phyloP scores from a whole-genome alignment of 2,329 filamentous ascomycete genomes.

The Colletotrichum nymphaeae region DNA sequence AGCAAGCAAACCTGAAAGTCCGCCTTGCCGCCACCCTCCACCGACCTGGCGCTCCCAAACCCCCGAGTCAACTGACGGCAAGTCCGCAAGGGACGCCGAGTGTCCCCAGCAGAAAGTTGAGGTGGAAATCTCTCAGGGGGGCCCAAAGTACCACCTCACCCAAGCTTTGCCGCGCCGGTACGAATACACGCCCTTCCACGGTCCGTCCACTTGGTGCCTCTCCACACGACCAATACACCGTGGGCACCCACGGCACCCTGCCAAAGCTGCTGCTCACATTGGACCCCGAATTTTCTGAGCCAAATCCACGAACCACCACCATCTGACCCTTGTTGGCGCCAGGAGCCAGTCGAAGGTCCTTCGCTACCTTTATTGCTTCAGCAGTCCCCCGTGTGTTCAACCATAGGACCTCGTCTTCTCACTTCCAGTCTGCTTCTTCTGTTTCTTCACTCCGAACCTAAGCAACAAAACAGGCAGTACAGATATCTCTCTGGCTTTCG shows the following conservation, averaged over 20 bases:
- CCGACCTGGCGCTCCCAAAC: constrained; percentile 23
- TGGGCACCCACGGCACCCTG: constrained; percentile 12
- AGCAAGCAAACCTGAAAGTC: constrained; percentile 6
- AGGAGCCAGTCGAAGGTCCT: constrained; percentile 10
- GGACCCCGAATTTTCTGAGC: constrained; percentile 33
- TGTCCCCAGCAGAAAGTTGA: constrained; percentile 14
- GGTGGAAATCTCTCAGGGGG: not conserved
- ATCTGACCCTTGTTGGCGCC: constrained; percentile 23
- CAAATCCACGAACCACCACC: constrained; percentile 30
- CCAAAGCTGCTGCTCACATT: constrained; percentile 15
- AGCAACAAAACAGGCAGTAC: not conserved
- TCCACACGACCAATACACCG: constrained; percentile 3
- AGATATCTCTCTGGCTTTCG: not conserved
- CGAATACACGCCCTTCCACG: not conserved
- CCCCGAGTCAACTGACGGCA: constrained; percentile 25
- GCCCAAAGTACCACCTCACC: constrained; percentile 5
- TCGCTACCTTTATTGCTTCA: constrained; percentile 34
- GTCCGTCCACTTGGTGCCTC: not conserved
- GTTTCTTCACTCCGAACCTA: not conserved
- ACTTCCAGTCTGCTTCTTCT: not conserved
- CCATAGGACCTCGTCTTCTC: constrained; percentile 4
- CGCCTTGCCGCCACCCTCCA: constrained; percentile 19
- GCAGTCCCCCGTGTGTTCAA: constrained; percentile 7
- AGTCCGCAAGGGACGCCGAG: constrained; percentile 26
- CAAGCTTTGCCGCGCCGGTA: constrained; percentile 21